Evolutionary conservation across 441 rosid genomes (phyloP).

Genomic region (Eutrema salsugineum): DNA sequence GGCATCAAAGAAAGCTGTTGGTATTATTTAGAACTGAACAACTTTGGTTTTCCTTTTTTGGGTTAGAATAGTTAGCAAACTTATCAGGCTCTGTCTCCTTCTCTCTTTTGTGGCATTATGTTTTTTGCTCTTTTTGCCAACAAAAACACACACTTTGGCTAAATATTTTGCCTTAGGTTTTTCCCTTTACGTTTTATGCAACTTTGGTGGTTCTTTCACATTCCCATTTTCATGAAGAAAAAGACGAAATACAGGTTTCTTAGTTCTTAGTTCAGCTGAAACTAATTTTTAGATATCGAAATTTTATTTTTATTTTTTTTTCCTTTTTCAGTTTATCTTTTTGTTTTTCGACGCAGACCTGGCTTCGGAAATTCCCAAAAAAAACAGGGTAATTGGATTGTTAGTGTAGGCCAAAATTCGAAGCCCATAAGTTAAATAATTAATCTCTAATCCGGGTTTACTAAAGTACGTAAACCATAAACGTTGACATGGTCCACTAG

Average conservation of each 20-base stretch:
- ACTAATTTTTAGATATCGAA: too few relatives aligned
- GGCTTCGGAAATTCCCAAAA: too few relatives aligned
- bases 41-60: neutral
- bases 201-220: constrained; percentile 4
- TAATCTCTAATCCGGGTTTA: too few relatives aligned
- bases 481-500: too few relatives aligned
- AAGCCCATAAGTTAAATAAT: too few relatives aligned
- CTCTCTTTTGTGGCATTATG: constrained; percentile 6
- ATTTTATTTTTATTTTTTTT: too few relatives aligned
- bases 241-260: neutral
- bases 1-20: constrained; percentile 12
- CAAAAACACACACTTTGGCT: neutral
- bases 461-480: too few relatives aligned
- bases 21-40: constrained; percentile 5
- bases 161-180: neutral
- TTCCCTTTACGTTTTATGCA: neutral
- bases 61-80: constrained; percentile 16
- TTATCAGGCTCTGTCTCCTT: neutral
- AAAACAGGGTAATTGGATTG: too few relatives aligned
- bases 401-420: too few relatives aligned
- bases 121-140: neutral
- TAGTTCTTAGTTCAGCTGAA: too few relatives aligned
- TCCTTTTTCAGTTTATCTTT: too few relatives aligned
- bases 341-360: too few relatives aligned
- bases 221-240: neutral